Base-by-base conservation (phyloP, 2,329 filamentous ascomycete species). In the Coniochaeta sp. region DNA sequence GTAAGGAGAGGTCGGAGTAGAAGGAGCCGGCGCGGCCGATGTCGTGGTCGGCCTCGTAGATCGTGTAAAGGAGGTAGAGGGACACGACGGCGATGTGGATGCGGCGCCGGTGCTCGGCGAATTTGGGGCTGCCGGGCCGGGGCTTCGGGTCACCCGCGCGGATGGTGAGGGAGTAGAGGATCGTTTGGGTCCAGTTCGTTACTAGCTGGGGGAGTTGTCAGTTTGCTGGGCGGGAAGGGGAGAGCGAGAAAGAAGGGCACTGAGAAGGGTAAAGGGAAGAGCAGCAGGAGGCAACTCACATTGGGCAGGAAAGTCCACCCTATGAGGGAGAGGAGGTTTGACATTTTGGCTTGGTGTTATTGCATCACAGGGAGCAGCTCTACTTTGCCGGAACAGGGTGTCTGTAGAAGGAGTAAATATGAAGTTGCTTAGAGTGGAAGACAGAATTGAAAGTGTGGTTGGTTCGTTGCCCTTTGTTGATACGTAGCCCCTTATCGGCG, bases 41-140 rank as follows among this genome's bases (percentile, higher is more conserved):
- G 56, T 89, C 83, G 72, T 88, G 83, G 76, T 95, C 89, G 62
- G 90, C 87, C 71, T 97, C 92, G 72, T 91, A 94, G 61, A 97
- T 83, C 46, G 91, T 96, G 76, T 96, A 96, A 57, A 86, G 71
- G 32, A 97, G 87, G 72, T 97, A 99, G 55, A 81, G 72, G 48
- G 86, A 75, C 49, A 97, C 86, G 62, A 97, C 89, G 59, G 86
- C 74, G 64, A 92, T 86, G 66, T 94, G 85, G 65, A 96, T 92
- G 60, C 83, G 81, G 53, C 87, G 87, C 54, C 90, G 86, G 72
- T 97, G 89, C 52, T 79, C 77, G 56, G 78, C 75, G 66, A 82
- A 89, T 58, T 83, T 83, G 2, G 83, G 77, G n/a, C 79, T 76
- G 67, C 88, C 81, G 31, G 87, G 81, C 53, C 71, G 81, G 1